Conservation (phyloP, 1,284 basidiomycete genomes). For the Wolfiporia cocos region DNA sequence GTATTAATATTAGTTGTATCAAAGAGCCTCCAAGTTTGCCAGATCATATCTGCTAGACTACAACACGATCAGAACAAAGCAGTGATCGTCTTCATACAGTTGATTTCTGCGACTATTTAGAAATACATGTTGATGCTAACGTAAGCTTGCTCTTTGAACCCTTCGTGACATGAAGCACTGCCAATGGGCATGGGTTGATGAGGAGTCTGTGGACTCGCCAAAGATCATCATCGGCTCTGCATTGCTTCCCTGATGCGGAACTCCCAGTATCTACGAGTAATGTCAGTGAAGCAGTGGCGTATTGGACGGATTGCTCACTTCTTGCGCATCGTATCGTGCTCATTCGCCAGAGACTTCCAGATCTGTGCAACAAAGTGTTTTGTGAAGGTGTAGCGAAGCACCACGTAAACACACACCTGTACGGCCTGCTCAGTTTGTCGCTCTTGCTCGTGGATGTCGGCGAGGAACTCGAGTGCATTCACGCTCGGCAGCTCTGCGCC, state of each 20-base stretch:
- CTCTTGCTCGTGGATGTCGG: conserved; percentile 67
- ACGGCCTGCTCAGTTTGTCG: conserved; percentile 43
- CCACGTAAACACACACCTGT: conserved; percentile 33
- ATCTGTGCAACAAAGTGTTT: conserved; percentile 33
- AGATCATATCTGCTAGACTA: too few species aligned
- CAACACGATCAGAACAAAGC: too few species aligned
- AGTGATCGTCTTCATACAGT: too few species aligned
- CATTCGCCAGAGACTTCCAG: conserved; percentile 65
- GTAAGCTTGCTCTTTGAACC: too few species aligned
- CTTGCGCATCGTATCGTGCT: conserved; percentile 75
- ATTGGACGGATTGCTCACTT: conserved; percentile 41
- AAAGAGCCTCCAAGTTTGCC: too few species aligned
- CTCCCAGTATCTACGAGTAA: conserved; percentile 33
- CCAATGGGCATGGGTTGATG: too few species aligned
- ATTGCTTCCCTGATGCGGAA: conserved; percentile 37
- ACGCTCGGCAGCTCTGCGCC: conserved; percentile 71
- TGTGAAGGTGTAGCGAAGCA: neutral
- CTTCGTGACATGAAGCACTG: too few species aligned
- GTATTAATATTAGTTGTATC: too few species aligned
- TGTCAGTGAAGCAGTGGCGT: neutral
- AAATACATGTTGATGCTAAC: too few species aligned
- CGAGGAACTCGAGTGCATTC: conserved; percentile 81
- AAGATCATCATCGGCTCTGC: too few species aligned
- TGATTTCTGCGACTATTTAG: too few species aligned
- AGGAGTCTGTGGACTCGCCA: too few species aligned